Evolutionary conservation across 2,329 filamentous ascomycete genomes (phyloP).

Genomic region (Salinomyces thailandicus): DNA sequence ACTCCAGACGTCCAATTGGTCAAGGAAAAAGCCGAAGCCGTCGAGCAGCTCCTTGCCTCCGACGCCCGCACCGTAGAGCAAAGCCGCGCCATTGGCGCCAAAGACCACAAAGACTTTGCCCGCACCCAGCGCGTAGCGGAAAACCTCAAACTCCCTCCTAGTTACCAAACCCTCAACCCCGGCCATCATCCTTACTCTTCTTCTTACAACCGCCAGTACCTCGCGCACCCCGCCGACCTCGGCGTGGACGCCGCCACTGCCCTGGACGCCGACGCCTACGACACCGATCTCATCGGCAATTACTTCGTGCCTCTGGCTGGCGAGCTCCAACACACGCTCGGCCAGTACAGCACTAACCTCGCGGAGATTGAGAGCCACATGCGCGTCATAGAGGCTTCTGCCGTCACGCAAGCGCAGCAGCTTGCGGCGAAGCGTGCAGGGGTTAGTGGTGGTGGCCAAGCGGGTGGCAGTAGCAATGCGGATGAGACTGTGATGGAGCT

Average conservation of each 20-base stretch:
- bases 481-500: constrained; percentile 34
- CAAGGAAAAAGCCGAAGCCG: constrained; percentile 49
- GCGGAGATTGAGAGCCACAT: constrained; percentile 40
- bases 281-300: constrained; percentile 35
- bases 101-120: constrained; percentile 59
- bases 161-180: constrained; percentile 39
- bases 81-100: constrained; percentile 47
- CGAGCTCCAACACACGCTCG: constrained; percentile 30
- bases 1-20: constrained; percentile 56
- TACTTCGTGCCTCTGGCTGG: constrained; percentile 36
- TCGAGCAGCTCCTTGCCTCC: constrained; percentile 52
- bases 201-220: constrained; percentile 27
- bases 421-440: constrained; percentile 24
- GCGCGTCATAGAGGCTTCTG: constrained; percentile 37
- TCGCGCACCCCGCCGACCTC: background rate
- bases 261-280: constrained; percentile 25
- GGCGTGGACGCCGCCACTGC: too few relatives aligned
- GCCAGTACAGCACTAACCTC: constrained; percentile 33
- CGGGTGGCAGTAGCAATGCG: constrained; percentile 11
- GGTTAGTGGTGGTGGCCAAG: constrained; percentile 5
- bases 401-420: constrained; percentile 34
- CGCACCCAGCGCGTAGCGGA: constrained; percentile 64
- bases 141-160: constrained; percentile 58
- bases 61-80: constrained; percentile 52
- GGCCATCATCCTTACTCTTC: constrained; percentile 8